phyloP scores from a whole-genome alignment of 106 monocot genomes.

The Triglochin maritima region DNA sequence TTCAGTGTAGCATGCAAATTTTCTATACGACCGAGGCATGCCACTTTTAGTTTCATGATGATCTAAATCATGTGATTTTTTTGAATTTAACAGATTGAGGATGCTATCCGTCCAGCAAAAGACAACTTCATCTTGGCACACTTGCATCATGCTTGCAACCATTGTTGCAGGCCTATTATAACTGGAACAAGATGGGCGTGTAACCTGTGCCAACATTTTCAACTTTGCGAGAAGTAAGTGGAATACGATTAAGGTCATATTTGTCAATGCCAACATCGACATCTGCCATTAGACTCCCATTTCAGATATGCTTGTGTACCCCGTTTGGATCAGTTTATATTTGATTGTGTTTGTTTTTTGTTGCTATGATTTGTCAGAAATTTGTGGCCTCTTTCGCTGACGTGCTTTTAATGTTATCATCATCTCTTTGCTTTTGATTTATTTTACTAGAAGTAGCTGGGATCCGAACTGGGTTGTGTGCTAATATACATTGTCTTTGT shows the following conservation, averaged over 20 bases:
- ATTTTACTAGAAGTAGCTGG: too few species aligned
- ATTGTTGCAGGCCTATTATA: constrained; percentile 17
- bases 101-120: constrained; percentile 20
- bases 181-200: constrained; percentile 31
- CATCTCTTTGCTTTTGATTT: too few species aligned
- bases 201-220: constrained; percentile 21
- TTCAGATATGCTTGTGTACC: too few species aligned
- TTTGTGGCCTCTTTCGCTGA: too few species aligned
- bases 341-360: too few species aligned
- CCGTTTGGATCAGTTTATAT: too few species aligned
- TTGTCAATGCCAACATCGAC: too few species aligned
- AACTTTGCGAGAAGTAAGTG: constrained; percentile 32
- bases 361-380: too few species aligned
- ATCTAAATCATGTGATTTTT: not conserved
- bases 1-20: too few species aligned
- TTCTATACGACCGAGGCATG: too few species aligned
- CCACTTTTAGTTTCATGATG: not conserved
- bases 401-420: not conserved
- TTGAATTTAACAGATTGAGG: constrained; percentile 19
- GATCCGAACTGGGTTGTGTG: too few species aligned
- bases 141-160: constrained; percentile 32
- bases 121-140: constrained; percentile 29
- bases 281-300: too few species aligned
- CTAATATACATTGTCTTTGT: not conserved
- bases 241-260: not conserved